Evolutionary conservation across 140 eudicot genomes (phyloP).

Genomic region (Anethum foeniculum): DNA sequence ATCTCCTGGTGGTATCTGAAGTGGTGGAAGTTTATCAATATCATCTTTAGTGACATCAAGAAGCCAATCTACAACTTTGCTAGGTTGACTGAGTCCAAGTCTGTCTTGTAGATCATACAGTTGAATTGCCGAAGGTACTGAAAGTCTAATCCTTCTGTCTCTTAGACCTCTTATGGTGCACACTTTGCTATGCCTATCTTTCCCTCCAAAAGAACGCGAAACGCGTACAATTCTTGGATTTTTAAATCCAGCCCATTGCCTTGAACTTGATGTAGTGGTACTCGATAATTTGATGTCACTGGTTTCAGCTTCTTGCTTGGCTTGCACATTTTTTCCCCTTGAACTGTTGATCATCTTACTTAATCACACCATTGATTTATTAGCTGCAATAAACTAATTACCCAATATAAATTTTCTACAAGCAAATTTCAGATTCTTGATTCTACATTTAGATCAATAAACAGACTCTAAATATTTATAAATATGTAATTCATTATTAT

Average conservation of each 20-base stretch:
- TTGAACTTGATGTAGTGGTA: constrained; percentile 36
- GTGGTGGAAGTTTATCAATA: constrained; percentile 88
- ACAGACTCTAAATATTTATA: not conserved
- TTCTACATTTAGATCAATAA: not conserved
- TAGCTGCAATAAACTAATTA: constrained; percentile 40
- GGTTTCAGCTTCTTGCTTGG: constrained; percentile 51
- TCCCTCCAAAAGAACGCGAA: constrained; percentile 78
- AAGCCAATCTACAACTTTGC: constrained; percentile 93
- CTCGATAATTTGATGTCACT: constrained; percentile 23
- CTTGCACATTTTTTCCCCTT: constrained; percentile 37
- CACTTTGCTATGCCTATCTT: constrained; percentile 93
- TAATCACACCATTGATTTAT: constrained; percentile 33
- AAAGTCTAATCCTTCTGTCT: constrained; percentile 82
- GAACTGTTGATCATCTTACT: constrained; percentile 45
- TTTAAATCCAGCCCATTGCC: constrained; percentile 75
- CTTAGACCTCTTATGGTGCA: constrained; percentile 81
- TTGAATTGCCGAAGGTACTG: constrained; percentile 82
- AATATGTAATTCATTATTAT: not conserved
- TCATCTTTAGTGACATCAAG: constrained; percentile 74
- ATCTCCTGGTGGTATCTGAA: constrained; percentile 52
- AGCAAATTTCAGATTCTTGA: not conserved
- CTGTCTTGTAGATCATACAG: constrained; percentile 83
- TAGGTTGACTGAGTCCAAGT: constrained; percentile 79
- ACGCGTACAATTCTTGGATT: constrained; percentile 91
- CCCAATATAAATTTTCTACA: constrained; percentile 18